A percentile compares a stretch with the other conserved stretches of the same genome.
Evolutionary conservation across 805 yeast species (phyloP).

Genomic region (Candida rishiriensis): DNA sequence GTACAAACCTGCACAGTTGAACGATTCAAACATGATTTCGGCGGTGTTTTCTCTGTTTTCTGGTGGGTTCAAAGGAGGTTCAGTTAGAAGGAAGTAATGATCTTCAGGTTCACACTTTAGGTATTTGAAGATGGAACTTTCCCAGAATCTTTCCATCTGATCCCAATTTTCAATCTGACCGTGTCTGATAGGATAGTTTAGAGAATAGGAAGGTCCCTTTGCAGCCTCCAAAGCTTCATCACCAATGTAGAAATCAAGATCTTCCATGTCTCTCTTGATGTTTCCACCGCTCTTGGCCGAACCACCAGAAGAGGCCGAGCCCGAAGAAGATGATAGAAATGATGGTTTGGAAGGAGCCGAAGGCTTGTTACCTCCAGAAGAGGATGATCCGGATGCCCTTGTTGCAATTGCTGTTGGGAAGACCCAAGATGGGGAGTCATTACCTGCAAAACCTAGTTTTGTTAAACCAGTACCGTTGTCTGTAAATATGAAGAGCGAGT

Average conservation of each 20-base stretch:
- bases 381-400: slow-evolving; percentile 40
- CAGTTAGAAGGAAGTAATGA: slow-evolving; percentile 91
- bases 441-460: slow-evolving; percentile 97
- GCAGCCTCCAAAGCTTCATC: slow-evolving; percentile 92
- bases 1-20: slow-evolving; percentile 97
- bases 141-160: slow-evolving; percentile 99
- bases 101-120: slow-evolving; percentile 98
- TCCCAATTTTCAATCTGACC: slow-evolving; percentile 99
- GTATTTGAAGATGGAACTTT: slow-evolving; percentile 91
- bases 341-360: slow-evolving; percentile 45
- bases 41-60: slow-evolving; percentile 98
- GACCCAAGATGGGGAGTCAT: slow-evolving; percentile 95
- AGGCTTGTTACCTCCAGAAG: slow-evolving; percentile 24
- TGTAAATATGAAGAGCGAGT: not conserved
- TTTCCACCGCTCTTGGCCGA: slow-evolving; percentile 32
- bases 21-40: slow-evolving; percentile 97
- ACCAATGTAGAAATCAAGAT: slow-evolving; percentile 90
- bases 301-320: slow-evolving; percentile 14
- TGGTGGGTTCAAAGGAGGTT: slow-evolving; percentile 99
- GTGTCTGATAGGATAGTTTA: slow-evolving; percentile 90
- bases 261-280: slow-evolving; percentile 86
- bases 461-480: slow-evolving; percentile 96
- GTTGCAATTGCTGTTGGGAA: slow-evolving; percentile 97
- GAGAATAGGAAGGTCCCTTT: slow-evolving; percentile 82
- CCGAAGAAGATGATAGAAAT: slow-evolving; percentile 31